Base-by-base conservation (phyloP, 495 filamentous ascomycete genomes). In the Tuber umbilicatum region DNA sequence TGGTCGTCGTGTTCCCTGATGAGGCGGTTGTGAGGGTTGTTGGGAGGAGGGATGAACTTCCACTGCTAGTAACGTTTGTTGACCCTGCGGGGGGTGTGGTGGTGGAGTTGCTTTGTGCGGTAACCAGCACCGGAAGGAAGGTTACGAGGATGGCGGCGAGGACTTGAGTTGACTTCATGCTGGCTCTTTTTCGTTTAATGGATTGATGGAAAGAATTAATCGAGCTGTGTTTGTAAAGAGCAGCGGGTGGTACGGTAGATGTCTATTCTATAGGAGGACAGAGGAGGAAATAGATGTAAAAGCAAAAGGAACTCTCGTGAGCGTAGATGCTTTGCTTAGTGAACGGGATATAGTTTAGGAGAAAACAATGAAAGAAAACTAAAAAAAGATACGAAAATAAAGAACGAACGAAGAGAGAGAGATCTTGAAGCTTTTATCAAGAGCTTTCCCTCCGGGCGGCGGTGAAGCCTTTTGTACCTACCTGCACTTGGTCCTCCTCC, bases 381-480 rank as follows among this genome's bases (percentile, higher is more conserved):
- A 64, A 64, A 64, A 14, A 64, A 64, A 64, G 55, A 31, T 31
- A 31, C 10, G 27, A 31, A 64, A 64, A 64, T 64, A 64, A 64
- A 31, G 55, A 64, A 31, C 55, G 55, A 64, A 64, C 55, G 55
- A 64, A 64, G 55, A 31, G 12, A 43, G 55, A 43, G 55, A 64
- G 12, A 64, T 64, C 55, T 64, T 64, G 55, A 64, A 64, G 55
- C 55, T 64, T 64, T 64, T 31, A 64, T 64, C 55, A 64, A 43
- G 42, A 7, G 6, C 39, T 40, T 40, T 40, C 39, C 5, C 39
- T 43, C 42, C 27, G 50, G 50, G 50, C 7, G 50, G 50, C 47
- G 23, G 50, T 3, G 50, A 55, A 12, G 23, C 50, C 23, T 55
- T 55, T 55, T 55, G 50, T 55, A 55, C 50, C 50, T 55, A 55